These are phyloP conservation scores for Metschnikowia colocasiae DNA, from an alignment of 805 yeast species.

Conservation along the genomic window DNA sequence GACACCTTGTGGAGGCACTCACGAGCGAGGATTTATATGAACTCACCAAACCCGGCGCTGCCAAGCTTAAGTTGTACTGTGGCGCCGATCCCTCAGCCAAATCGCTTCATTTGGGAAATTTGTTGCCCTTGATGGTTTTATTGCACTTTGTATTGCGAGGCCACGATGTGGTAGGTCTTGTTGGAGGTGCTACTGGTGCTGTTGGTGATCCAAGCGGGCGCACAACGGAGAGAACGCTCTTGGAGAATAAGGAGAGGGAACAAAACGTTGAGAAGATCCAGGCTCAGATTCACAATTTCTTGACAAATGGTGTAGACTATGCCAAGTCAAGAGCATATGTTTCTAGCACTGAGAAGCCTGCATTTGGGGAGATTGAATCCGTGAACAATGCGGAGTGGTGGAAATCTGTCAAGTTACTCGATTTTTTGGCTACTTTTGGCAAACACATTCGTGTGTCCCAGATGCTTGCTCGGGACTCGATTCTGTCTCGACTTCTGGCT, in stretches of 20 bases:
- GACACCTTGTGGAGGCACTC: conserved; percentile 37
- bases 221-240: conserved; percentile 61
- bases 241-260: conserved; percentile 50
- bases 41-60: conserved; percentile 23
- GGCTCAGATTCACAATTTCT: conserved; percentile 58
- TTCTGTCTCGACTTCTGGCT: conserved; percentile 65
- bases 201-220: conserved; percentile 98
- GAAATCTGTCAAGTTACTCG: conserved; percentile 69
- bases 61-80: conserved; percentile 64
- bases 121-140: conserved; percentile 80
- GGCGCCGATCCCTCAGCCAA: conserved; percentile 96
- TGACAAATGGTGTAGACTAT: conserved; percentile 58
- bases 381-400: conserved; percentile 84
- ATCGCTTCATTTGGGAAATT: conserved; percentile 87
- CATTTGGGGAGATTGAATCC: conserved; percentile 38
- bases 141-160: conserved; percentile 84
- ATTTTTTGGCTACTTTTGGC: conserved; percentile 75
- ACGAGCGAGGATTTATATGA: conserved; percentile 37
- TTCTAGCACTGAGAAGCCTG: conserved; percentile 21
- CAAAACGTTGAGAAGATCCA: conserved; percentile 59
- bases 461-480: conserved; percentile 87
- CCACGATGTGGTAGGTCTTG: conserved; percentile 75
- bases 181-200: conserved; percentile 93
- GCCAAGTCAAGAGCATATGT: conserved; percentile 47
- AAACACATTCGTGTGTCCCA: conserved; percentile 73